Percentiles rank a stretch among this genome's conserved stretches.
Conservation (phyloP, 495 filamentous ascomycete species). For the Recurvomyces mirabilis region DNA sequence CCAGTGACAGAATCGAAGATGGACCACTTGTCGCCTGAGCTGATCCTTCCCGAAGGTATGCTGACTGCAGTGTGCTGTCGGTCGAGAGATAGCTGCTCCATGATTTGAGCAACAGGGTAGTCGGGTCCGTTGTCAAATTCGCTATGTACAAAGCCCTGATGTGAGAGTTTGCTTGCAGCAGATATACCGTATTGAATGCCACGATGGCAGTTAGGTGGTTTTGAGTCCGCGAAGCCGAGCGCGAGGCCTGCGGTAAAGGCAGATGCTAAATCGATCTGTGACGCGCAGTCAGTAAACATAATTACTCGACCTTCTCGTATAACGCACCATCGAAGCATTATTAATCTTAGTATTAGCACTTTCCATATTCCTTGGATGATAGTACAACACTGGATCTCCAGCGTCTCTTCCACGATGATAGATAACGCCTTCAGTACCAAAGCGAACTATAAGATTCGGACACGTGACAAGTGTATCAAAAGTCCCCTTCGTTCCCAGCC, state of each 20-base stretch:
- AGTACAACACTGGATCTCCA: slow-evolving; percentile 18
- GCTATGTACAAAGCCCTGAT: slow-evolving; percentile 12
- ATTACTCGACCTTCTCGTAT: not conserved
- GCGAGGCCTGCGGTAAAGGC: slow-evolving; percentile 20
- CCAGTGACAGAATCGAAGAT: slow-evolving; percentile 21
- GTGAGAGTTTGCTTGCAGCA: slow-evolving; percentile 5
- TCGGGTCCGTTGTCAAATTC: slow-evolving; percentile 11
- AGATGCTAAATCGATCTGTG: slow-evolving; percentile 13
- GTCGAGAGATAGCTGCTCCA: slow-evolving; percentile 6
- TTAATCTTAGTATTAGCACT: not conserved
- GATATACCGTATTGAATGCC: slow-evolving; percentile 17
- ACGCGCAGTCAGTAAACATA: not conserved
- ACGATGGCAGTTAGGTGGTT: slow-evolving; percentile 8
- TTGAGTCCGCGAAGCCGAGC: slow-evolving; percentile 13
- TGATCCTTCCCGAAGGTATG: slow-evolving; percentile 19
- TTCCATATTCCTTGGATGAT: slow-evolving; percentile 16
- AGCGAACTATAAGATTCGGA: slow-evolving; percentile 21
- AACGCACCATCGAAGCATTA: slow-evolving; percentile 10
- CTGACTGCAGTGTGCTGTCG: slow-evolving; percentile 9
- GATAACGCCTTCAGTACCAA: slow-evolving; percentile 21
- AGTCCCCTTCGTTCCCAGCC: slow-evolving; percentile 20
- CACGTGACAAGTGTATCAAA: slow-evolving; percentile 22
- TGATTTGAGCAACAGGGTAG: slow-evolving; percentile 12
- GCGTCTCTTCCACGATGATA: slow-evolving; percentile 21
- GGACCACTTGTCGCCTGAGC: slow-evolving; percentile 18